Conservation (phyloP, 169 alveolate genomes). For the Plasmodium sp. region DNA sequence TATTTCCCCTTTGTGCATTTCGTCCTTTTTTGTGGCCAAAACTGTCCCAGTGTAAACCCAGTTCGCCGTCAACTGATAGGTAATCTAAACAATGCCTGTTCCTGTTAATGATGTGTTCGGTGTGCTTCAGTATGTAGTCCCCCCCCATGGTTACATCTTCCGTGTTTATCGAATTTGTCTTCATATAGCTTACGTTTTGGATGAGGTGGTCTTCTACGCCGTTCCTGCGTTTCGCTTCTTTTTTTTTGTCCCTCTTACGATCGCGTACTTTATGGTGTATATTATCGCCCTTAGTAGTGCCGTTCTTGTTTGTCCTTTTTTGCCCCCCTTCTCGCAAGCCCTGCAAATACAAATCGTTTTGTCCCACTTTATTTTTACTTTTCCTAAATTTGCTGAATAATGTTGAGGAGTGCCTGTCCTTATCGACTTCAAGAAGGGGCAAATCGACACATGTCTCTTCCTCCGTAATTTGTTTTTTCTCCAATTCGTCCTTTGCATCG, state of each 20-base stretch:
- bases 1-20: background rate
- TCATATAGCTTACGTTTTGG: slow-evolving; percentile 2
- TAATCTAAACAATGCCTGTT: slow-evolving; percentile 31
- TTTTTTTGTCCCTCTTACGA: background rate
- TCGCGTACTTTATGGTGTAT: background rate
- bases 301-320: background rate
- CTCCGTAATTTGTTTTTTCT: background rate
- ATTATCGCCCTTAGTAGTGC: background rate
- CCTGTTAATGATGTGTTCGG: background rate
- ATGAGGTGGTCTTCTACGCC: slow-evolving; percentile 24
- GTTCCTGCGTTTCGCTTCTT: background rate
- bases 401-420: background rate
- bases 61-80: background rate
- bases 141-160: slow-evolving; percentile 13
- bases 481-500: background rate
- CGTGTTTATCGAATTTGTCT: slow-evolving; percentile 1
- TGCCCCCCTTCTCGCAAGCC: background rate
- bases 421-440: background rate
- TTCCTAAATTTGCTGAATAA: background rate
- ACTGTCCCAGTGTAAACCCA: background rate
- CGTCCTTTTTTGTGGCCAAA: background rate
- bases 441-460: background rate
- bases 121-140: slow-evolving; percentile 1
- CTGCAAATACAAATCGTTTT: background rate
- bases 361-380: background rate